Percentiles rank a stretch among this genome's conserved stretches.
phyloP scores from a whole-genome alignment of 306 rosid genomes.

The Hippophae tibetana region DNA sequence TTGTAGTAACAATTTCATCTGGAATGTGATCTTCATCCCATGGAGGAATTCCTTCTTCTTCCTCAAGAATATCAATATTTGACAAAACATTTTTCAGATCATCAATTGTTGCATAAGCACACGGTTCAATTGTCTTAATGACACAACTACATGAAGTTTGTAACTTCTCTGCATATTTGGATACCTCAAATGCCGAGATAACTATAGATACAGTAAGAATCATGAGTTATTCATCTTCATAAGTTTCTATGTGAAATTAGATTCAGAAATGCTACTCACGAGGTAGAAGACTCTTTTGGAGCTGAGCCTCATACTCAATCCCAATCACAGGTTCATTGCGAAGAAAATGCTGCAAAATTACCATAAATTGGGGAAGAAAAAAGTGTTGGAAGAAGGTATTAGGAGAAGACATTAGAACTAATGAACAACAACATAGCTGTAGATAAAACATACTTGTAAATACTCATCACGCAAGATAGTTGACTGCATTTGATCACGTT shows the following conservation, averaged over 20 bases:
- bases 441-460: constrained; percentile 53
- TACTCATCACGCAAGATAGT: constrained; percentile 81
- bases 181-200: constrained; percentile 62
- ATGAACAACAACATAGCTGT: constrained; percentile 5
- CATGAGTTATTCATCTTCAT: constrained; percentile 18
- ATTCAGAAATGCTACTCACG: constrained; percentile 40
- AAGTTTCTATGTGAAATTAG: constrained; percentile 3
- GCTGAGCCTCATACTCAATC: constrained; percentile 91
- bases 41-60: constrained; percentile 46
- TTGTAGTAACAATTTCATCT: constrained; percentile 70
- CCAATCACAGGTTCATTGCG: constrained; percentile 82
- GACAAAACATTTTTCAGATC: constrained; percentile 69
- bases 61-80: constrained; percentile 58
- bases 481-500: constrained; percentile 95
- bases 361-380: constrained; percentile 38
- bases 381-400: constrained; percentile 2
- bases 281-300: constrained; percentile 90
- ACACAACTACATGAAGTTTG: constrained; percentile 72
- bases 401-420: constrained; percentile 10
- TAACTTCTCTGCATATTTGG: constrained; percentile 66
- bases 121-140: constrained; percentile 90
- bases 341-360: constrained; percentile 84
- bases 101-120: constrained; percentile 55
- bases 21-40: constrained; percentile 94
- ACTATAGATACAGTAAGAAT: constrained; percentile 30